Percentiles rank a stretch among this genome's conserved stretches.
phyloP scores from a whole-genome alignment of 2,329 filamentous ascomycete species.

The Pestalotiopsis fici region DNA sequence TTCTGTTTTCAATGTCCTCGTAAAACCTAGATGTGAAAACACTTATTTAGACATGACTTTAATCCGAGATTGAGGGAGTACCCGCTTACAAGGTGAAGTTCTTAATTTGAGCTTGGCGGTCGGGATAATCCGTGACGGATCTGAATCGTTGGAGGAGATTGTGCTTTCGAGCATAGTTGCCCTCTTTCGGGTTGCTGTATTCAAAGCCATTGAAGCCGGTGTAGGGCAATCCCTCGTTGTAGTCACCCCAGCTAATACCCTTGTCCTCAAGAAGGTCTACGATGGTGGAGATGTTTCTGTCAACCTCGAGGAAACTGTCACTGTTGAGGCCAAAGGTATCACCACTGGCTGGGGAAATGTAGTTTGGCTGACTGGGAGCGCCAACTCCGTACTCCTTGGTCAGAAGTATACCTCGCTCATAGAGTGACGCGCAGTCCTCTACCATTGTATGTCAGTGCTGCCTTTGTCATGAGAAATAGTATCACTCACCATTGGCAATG shows the following conservation, averaged over 20 bases:
- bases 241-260: slow-evolving; percentile 68
- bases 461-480: neutral
- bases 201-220: slow-evolving; percentile 67
- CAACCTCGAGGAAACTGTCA: slow-evolving; percentile 61
- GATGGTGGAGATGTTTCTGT: slow-evolving; percentile 63
- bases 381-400: slow-evolving; percentile 62
- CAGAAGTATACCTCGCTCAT: slow-evolving; percentile 62
- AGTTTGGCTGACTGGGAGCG: slow-evolving; percentile 74
- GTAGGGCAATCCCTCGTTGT: slow-evolving; percentile 78
- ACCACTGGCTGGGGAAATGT: slow-evolving; percentile 66
- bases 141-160: slow-evolving; percentile 69
- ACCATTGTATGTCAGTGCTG: neutral
- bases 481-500: neutral
- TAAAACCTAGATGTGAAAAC: slow-evolving; percentile 49
- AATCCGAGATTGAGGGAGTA: neutral
- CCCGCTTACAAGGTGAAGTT: slow-evolving; percentile 55
- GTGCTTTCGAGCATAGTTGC: slow-evolving; percentile 81
- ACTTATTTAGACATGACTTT: neutral
- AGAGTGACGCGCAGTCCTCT: slow-evolving; percentile 35
- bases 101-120: slow-evolving; percentile 70
- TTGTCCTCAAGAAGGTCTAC: slow-evolving; percentile 67
- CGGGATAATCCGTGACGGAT: slow-evolving; percentile 57
- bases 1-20: slow-evolving; percentile 61
- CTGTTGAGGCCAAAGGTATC: slow-evolving; percentile 75
- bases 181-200: slow-evolving; percentile 65